These are phyloP conservation scores for Pythium volutum DNA, from an alignment of 352 stramenopile genomes.

Conservation along the genomic window DNA sequence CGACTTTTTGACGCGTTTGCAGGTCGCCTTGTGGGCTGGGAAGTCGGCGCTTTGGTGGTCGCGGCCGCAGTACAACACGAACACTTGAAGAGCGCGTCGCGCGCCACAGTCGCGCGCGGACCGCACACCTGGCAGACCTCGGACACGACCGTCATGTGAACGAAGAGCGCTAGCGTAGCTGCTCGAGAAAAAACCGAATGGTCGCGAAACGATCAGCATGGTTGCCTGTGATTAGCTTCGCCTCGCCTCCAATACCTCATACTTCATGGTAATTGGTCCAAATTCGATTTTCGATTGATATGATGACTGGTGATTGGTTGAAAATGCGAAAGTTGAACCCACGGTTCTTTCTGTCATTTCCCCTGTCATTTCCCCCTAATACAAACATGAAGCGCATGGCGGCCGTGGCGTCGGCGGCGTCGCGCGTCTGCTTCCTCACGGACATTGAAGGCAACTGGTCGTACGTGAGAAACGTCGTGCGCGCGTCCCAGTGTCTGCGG, in stretches of 20 bases:
- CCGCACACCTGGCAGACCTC: conserved; percentile 1
- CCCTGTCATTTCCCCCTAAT: background rate
- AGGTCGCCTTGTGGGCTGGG: conserved; percentile 4
- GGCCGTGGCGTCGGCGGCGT: conserved; percentile 9
- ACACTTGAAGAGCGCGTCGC: background rate
- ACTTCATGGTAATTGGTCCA: background rate
- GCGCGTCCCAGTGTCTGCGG: conserved; percentile 56
- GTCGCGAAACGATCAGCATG: background rate
- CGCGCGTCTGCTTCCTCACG: conserved; percentile 68
- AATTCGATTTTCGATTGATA: background rate
- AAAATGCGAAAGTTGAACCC: background rate
- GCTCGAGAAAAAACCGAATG: background rate
- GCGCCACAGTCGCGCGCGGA: background rate
- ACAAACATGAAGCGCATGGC: conserved; percentile 20
- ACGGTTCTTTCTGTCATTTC: background rate
- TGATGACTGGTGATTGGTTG: conserved; percentile 4
- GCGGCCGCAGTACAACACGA: conserved; percentile 8
- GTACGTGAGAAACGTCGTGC: conserved; percentile 67
- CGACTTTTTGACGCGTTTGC: background rate
- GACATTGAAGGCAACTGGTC: conserved; percentile 81
- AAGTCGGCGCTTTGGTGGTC: conserved; percentile 13
- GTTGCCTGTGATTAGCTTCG: conserved; percentile 3
- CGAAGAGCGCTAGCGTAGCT: background rate
- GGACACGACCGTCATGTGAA: background rate
- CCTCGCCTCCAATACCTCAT: background rate